Conservation (phyloP, 257 asterid genomes). For the Mentha longifolia region DNA sequence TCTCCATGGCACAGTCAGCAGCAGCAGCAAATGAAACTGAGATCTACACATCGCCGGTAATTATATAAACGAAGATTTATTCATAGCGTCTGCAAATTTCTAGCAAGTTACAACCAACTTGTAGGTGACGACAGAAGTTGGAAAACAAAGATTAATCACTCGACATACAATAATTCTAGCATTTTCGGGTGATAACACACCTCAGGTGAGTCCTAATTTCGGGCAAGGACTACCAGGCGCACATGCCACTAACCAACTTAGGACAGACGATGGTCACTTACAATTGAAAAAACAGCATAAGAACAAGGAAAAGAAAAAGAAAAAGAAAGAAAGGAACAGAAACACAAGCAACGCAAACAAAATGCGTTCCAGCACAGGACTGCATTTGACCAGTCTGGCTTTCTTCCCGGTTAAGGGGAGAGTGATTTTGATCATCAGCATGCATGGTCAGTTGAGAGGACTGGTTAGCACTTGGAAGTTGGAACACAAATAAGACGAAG, state of each 20-base stretch:
- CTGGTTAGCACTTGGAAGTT: constrained; percentile 35
- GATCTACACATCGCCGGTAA: constrained; percentile 13
- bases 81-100: constrained; percentile 30
- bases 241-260: constrained; percentile 42
- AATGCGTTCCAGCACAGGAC: constrained; percentile 20
- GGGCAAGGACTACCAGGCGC: constrained; percentile 89
- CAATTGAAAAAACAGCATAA: constrained; percentile 6
- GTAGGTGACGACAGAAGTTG: constrained; percentile 12
- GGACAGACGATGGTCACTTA: constrained; percentile 32
- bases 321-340: neutral
- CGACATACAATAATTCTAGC: constrained; percentile 41
- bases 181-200: constrained; percentile 60
- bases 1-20: constrained; percentile 1
- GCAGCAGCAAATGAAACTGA: neutral
- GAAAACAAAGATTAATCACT: constrained; percentile 35
- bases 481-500: constrained; percentile 32
- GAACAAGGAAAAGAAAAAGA: neutral
- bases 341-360: constrained; percentile 32
- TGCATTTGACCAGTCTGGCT: constrained; percentile 30
- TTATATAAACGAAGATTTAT: constrained; percentile 28
- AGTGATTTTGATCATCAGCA: constrained; percentile 36
- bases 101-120: constrained; percentile 12
- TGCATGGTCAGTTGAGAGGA: constrained; percentile 44
- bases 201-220: constrained; percentile 70
- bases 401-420: constrained; percentile 29